phyloP scores from a whole-genome alignment of 2,329 filamentous ascomycete species.

The Dothidotthia symphoricarpi region DNA sequence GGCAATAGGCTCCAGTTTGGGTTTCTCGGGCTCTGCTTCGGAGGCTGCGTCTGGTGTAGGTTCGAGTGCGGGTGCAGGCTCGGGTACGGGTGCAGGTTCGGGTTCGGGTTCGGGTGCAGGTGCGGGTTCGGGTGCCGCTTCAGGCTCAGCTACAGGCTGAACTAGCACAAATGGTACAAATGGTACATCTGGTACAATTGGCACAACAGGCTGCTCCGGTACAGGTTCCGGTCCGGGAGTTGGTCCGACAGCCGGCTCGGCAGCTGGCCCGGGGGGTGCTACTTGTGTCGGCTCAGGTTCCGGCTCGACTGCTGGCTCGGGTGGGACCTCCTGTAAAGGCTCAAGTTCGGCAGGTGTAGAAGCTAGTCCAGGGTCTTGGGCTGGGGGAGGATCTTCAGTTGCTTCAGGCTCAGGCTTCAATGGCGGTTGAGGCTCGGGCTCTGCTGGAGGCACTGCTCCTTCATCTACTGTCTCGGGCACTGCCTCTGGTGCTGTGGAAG shows the following conservation, averaged over 20 bases:
- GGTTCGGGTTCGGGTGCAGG: constrained; percentile 2
- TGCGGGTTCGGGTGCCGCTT: constrained; percentile 2
- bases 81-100: constrained; percentile 4
- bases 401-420: constrained; percentile 1
- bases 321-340: too few relatives aligned
- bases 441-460: constrained; percentile 2
- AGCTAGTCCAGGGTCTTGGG: constrained; percentile 6
- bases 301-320: background rate
- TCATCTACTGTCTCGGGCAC: constrained; percentile 1
- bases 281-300: constrained; percentile 1
- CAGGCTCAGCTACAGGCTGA: constrained; percentile 4
- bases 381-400: constrained; percentile 1
- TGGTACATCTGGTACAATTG: too few relatives aligned
- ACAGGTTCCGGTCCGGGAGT: too few relatives aligned
- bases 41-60: too few relatives aligned
- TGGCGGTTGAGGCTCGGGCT: constrained; percentile 6
- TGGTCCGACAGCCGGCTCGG: too few relatives aligned
- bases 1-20: background rate
- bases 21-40: background rate
- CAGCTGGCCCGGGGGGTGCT: too few relatives aligned
- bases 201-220: too few relatives aligned
- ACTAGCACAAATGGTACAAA: too few relatives aligned
- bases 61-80: constrained; percentile 3
- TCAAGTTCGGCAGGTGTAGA: too few relatives aligned
- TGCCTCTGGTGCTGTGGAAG: constrained; percentile 5